These are phyloP conservation scores for Pilaira anomala DNA, from an alignment of 192 early-diverging fungal genomes.

Conservation along the genomic window DNA sequence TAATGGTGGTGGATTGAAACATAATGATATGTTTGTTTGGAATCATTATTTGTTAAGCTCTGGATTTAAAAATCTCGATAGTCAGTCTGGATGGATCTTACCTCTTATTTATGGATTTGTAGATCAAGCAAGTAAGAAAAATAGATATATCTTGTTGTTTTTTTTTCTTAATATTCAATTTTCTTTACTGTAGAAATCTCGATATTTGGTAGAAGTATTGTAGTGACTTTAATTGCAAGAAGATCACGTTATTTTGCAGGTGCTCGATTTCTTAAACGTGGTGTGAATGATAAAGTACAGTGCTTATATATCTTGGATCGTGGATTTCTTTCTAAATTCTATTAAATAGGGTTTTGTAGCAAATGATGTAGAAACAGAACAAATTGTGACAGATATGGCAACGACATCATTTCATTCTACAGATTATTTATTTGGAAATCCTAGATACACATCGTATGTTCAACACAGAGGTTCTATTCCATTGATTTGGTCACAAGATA, in stretches of 20 bases:
- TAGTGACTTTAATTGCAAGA: slow-evolving; percentile 91
- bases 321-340: not conserved
- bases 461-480: slow-evolving; percentile 98
- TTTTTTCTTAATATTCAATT: too few relatives aligned
- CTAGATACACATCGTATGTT: slow-evolving; percentile 87
- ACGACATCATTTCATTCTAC: slow-evolving; percentile 83
- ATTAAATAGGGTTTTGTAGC: slow-evolving; percentile 83
- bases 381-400: slow-evolving; percentile 90
- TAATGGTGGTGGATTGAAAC: slow-evolving; percentile 24
- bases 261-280: slow-evolving; percentile 92
- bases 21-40: slow-evolving; percentile 96
- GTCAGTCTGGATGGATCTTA: slow-evolving; percentile 72
- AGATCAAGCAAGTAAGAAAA: slow-evolving; percentile 85
- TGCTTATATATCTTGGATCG: not conserved
- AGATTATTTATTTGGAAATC: slow-evolving; percentile 52
- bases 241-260: slow-evolving; percentile 94
- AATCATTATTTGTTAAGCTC: slow-evolving; percentile 73
- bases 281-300: slow-evolving; percentile 79
- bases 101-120: slow-evolving; percentile 94
- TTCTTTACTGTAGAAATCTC: slow-evolving; percentile 62
- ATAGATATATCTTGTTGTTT: too few relatives aligned
- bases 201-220: slow-evolving; percentile 88
- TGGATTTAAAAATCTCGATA: slow-evolving; percentile 63
- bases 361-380: slow-evolving; percentile 98
- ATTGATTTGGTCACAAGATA: slow-evolving; percentile 93